Percentiles rank a stretch among this genome's conserved stretches.
These are phyloP conservation scores for Cryphonectria radicalis DNA, from an alignment of 2,329 filamentous ascomycete genomes.

Conservation along the genomic window DNA sequence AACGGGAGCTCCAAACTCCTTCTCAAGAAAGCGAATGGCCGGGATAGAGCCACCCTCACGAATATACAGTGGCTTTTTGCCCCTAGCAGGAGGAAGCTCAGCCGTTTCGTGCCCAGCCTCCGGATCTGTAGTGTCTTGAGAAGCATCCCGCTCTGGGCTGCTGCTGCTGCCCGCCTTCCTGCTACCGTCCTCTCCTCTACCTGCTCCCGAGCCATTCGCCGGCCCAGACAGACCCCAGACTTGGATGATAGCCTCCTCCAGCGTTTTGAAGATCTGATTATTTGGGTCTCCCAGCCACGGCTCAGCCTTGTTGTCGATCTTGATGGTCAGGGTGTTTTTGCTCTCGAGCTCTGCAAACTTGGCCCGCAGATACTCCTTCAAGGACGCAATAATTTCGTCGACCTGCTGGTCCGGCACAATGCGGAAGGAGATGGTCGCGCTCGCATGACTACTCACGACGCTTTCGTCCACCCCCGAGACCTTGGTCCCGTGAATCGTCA, in stretches of 20 bases:
- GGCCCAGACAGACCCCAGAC: slow-evolving; percentile 68
- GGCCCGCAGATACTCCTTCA: slow-evolving; percentile 69
- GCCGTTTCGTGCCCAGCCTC: not conserved
- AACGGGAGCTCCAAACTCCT: slow-evolving; percentile 88
- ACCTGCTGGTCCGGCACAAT: slow-evolving; percentile 94
- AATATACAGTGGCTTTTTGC: slow-evolving; percentile 81
- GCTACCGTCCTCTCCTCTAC: not conserved
- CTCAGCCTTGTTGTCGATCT: slow-evolving; percentile 91
- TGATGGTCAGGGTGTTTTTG: slow-evolving; percentile 78
- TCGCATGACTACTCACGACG: slow-evolving; percentile 87
- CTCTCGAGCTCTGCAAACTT: slow-evolving; percentile 78
- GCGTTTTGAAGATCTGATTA: slow-evolving; percentile 87
- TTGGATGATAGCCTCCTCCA: slow-evolving; percentile 82
- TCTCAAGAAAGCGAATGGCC: slow-evolving; percentile 90
- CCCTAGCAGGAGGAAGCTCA: slow-evolving; percentile 38
- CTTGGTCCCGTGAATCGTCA: slow-evolving; percentile 92
- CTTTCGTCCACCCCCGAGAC: slow-evolving; percentile 91
- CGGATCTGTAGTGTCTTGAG: not conserved
- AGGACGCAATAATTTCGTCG: slow-evolving; percentile 69
- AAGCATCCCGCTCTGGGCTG: not conserved
- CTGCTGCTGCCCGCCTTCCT: not conserved
- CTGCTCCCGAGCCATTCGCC: not conserved
- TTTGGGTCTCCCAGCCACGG: slow-evolving; percentile 93
- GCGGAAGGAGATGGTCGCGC: slow-evolving; percentile 85
- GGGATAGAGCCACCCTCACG: slow-evolving; percentile 95